Conservation (phyloP, 768 basidiomycete species). For the Russula sp. region DNA sequence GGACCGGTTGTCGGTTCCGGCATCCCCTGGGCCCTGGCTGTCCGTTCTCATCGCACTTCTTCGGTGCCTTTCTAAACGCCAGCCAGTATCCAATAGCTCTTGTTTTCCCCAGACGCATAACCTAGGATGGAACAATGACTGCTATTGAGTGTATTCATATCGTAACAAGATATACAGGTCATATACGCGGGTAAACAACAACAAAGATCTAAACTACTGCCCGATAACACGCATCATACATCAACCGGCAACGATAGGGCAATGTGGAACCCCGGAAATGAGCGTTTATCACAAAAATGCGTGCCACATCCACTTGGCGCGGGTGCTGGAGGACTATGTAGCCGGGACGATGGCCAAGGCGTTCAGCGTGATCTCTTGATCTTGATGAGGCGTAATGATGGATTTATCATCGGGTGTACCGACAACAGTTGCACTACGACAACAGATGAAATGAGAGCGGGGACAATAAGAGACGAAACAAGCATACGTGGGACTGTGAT, state of each 20-base stretch:
- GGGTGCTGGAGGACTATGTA: neutral
- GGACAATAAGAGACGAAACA: too few relatives aligned
- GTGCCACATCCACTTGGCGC: neutral
- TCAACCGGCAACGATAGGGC: neutral
- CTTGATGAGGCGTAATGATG: neutral
- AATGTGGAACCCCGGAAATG: neutral
- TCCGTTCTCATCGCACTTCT: neutral
- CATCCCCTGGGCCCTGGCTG: too few relatives aligned
- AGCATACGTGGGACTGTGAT: conserved; percentile 12
- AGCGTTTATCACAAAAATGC: neutral
- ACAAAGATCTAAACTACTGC: neutral
- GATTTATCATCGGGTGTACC: conserved; percentile 18
- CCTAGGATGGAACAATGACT: neutral
- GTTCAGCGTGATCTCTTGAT: neutral
- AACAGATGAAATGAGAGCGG: neutral
- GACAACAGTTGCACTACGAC: conserved; percentile 9
- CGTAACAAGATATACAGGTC: neutral
- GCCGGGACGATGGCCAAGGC: neutral
- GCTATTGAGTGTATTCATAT: neutral
- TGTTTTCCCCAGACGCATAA: neutral
- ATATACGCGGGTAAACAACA: neutral
- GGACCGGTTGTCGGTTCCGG: too few relatives aligned
- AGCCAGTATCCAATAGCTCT: neutral
- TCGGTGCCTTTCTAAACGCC: neutral
- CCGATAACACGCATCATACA: neutral